A percentile compares a stretch with the other conserved stretches of the same genome.
Conservation (phyloP, 805 yeast species). For the Kazachstania africana region DNA sequence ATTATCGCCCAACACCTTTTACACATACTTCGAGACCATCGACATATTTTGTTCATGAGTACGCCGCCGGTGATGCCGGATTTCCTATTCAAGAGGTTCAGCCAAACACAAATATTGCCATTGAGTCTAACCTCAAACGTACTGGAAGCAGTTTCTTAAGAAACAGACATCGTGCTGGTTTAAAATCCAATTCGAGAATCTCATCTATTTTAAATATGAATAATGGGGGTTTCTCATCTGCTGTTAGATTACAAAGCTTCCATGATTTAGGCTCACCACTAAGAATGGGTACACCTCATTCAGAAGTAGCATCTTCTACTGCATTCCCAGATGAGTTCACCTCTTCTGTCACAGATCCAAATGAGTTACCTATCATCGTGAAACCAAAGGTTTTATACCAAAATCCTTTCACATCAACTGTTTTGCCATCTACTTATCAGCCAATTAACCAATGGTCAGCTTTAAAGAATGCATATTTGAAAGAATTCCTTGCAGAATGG, state of each 20-base stretch:
- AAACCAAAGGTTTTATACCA: constrained; percentile 28
- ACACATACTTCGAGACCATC: constrained; percentile 14
- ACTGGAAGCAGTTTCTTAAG: not conserved
- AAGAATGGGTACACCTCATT: constrained; percentile 3
- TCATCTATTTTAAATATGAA: not conserved
- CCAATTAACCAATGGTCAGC: constrained; percentile 28
- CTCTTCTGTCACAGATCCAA: constrained; percentile 1
- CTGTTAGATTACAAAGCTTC: constrained; percentile 3
- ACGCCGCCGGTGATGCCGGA: constrained; percentile 12
- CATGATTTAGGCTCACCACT: not conserved
- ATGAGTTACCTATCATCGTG: constrained; percentile 22
- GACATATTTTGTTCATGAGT: not conserved
- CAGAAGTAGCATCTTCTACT: constrained; percentile 1
- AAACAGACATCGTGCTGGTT: constrained; percentile 1
- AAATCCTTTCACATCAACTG: constrained; percentile 29
- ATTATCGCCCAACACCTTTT: constrained; percentile 7
- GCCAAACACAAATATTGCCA: constrained; percentile 20
- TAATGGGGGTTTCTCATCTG: constrained; percentile 12
- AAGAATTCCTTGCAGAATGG: constrained; percentile 42
- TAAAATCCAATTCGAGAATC: constrained; percentile 5
- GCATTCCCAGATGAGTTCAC: constrained; percentile 1
- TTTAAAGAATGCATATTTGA: constrained; percentile 24
- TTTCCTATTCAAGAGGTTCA: constrained; percentile 24
- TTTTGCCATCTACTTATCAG: constrained; percentile 27
- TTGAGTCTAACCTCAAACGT: constrained; percentile 8